These are phyloP conservation scores for Aspergillus nanangensis DNA, from an alignment of 495 filamentous ascomycete genomes.

Conservation along the genomic window DNA sequence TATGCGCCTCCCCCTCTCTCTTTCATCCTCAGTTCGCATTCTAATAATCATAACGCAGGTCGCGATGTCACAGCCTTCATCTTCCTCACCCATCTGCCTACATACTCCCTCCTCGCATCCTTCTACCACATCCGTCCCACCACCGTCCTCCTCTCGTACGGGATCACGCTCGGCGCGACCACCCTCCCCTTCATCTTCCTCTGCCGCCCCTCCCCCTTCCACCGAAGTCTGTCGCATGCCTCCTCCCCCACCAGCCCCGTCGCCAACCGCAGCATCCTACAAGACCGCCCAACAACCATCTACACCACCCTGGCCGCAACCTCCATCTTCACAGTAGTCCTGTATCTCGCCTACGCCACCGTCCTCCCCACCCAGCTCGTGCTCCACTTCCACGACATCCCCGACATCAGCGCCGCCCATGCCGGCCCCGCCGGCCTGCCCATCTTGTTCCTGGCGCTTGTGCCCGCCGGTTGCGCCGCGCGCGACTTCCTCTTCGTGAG, in stretches of 20 bases:
- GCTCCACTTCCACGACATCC: slow-evolving; percentile 63
- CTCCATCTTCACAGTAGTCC: slow-evolving; percentile 59
- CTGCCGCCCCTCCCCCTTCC: slow-evolving; percentile 59
- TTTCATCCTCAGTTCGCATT: not conserved
- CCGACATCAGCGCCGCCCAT: slow-evolving; percentile 58
- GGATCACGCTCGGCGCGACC: slow-evolving; percentile 61
- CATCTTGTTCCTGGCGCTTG: slow-evolving; percentile 45
- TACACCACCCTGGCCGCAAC: slow-evolving; percentile 62
- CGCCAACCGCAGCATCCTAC: slow-evolving; percentile 65
- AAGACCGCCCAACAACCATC: slow-evolving; percentile 56
- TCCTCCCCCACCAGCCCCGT: slow-evolving; percentile 52
- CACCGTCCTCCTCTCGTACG: slow-evolving; percentile 52
- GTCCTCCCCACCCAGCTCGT: slow-evolving; percentile 66
- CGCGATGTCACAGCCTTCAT: slow-evolving; percentile 66
- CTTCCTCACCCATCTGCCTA: slow-evolving; percentile 66
- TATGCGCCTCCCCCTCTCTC: slow-evolving; percentile 14
- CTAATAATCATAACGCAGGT: slow-evolving; percentile 33
- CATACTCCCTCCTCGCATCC: slow-evolving; percentile 60
- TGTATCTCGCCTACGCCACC: slow-evolving; percentile 59
- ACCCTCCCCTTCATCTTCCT: slow-evolving; percentile 68
- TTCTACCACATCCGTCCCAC: slow-evolving; percentile 66
- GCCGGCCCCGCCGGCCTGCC: slow-evolving; percentile 46
- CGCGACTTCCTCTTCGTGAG: slow-evolving; percentile 73
- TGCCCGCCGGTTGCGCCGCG: slow-evolving; percentile 65
- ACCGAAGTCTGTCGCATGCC: too few species aligned